These are phyloP conservation scores for Vaccinium darrowii DNA, from an alignment of 148 eudicot genomes.

Conservation along the genomic window DNA sequence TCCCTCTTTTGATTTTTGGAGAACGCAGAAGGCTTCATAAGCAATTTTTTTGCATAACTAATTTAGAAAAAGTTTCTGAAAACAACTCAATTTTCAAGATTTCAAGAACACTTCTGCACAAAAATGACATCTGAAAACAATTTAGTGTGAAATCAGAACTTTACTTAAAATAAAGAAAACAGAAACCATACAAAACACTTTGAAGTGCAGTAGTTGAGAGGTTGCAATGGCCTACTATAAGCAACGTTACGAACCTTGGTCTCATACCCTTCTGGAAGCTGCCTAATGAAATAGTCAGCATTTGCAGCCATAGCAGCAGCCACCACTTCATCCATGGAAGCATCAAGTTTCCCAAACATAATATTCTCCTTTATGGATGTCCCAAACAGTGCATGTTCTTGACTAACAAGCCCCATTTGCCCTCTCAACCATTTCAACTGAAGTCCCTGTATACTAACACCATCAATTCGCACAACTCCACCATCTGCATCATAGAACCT, in stretches of 20 bases:
- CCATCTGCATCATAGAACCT: constrained; percentile 71
- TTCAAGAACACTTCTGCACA: neutral
- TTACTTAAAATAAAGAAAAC: neutral
- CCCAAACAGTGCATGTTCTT: constrained; percentile 86
- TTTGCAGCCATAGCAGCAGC: constrained; percentile 85
- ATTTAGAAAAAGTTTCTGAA: neutral
- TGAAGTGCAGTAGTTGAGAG: neutral
- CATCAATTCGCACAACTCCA: constrained; percentile 68
- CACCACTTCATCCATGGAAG: constrained; percentile 79
- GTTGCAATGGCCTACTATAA: neutral
- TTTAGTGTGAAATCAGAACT: neutral
- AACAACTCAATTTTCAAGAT: neutral
- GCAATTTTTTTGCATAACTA: neutral
- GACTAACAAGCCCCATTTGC: constrained; percentile 92
- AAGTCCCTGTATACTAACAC: constrained; percentile 57
- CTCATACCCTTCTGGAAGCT: constrained; percentile 91
- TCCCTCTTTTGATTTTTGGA: neutral
- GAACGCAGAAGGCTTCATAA: neutral
- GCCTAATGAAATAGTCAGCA: constrained; percentile 78
- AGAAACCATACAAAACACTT: neutral
- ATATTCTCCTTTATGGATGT: constrained; percentile 83
- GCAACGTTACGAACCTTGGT: constrained; percentile 58
- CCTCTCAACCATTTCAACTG: constrained; percentile 79
- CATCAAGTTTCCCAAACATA: constrained; percentile 79
- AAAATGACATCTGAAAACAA: neutral